A percentile compares a stretch with the other conserved stretches of the same genome.
These are phyloP conservation scores for Leccinum angustisporum DNA, from an alignment of 1,284 basidiomycete species.

Conservation along the genomic window DNA sequence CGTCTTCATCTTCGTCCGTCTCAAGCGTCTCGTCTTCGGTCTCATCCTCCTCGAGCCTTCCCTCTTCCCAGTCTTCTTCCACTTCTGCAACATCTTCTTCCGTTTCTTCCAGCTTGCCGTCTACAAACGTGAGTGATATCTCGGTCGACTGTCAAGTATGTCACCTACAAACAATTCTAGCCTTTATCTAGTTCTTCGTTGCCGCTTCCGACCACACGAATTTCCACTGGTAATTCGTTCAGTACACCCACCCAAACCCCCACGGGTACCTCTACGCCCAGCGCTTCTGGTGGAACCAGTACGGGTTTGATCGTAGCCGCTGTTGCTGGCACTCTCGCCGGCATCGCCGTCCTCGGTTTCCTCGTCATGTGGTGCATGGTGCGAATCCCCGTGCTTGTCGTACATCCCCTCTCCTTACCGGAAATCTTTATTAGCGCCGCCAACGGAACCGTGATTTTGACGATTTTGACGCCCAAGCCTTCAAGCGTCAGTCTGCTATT, in stretches of 20 bases:
- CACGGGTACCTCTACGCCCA: conserved; percentile 24
- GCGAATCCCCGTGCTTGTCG: conserved; percentile 7
- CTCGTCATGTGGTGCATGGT: conserved; percentile 57
- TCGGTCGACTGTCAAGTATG: neutral
- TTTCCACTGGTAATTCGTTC: neutral
- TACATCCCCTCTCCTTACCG: conserved; percentile 3
- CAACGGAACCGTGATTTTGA: conserved; percentile 41
- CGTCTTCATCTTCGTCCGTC: neutral
- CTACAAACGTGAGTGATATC: conserved; percentile 13
- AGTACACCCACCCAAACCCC: conserved; percentile 7
- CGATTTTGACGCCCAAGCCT: conserved; percentile 52
- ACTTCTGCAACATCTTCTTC: conserved; percentile 3
- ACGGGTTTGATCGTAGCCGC: conserved; percentile 52
- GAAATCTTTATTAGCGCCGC: conserved; percentile 42
- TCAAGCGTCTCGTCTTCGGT: neutral
- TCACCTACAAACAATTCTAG: conserved; percentile 7
- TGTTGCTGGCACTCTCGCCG: conserved; percentile 50
- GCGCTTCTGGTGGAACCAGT: conserved; percentile 29
- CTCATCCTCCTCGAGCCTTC: conserved; percentile 3
- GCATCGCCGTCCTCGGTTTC: conserved; percentile 47
- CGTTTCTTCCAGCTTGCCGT: neutral
- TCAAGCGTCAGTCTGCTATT: conserved; percentile 60
- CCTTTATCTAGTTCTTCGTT: neutral
- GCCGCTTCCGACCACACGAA: neutral
- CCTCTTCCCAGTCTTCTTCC: neutral